phyloP scores from a whole-genome alignment of 345 rosid species.

The Populus pruinosa region DNA sequence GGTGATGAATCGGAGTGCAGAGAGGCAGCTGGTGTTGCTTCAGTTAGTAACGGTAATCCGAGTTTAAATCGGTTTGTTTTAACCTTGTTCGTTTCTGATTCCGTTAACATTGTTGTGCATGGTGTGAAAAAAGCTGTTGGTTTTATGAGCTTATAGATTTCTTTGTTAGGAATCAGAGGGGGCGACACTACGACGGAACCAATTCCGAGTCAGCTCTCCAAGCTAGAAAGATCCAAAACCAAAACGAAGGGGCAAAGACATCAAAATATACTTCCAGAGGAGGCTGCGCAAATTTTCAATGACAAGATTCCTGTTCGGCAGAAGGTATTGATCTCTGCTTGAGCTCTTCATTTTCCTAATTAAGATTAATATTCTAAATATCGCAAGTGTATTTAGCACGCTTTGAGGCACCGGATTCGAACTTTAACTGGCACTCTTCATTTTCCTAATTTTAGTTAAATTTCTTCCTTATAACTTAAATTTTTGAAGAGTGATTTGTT shows the following conservation, averaged over 20 bases:
- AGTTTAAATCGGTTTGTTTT: conserved; percentile 27
- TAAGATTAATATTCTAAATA: neutral
- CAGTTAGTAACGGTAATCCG: conserved; percentile 34
- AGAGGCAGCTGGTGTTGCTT: conserved; percentile 23
- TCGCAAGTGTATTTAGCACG: neutral
- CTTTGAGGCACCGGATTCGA: neutral
- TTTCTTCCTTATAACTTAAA: neutral
- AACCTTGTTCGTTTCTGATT: neutral
- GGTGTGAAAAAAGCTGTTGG: neutral
- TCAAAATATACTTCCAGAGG: conserved; percentile 59
- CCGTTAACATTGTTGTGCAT: neutral
- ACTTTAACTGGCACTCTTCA: neutral
- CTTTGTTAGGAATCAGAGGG: conserved; percentile 38
- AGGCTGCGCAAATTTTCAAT: conserved; percentile 79
- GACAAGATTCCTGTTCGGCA: conserved; percentile 61
- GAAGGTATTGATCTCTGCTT: conserved; percentile 45
- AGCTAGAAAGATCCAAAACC: conserved; percentile 71
- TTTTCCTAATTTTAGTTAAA: neutral
- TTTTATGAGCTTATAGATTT: conserved; percentile 3
- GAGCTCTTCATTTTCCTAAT: neutral
- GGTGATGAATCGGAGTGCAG: conserved; percentile 31
- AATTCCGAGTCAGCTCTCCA: conserved; percentile 37
- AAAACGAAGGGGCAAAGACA: conserved; percentile 66
- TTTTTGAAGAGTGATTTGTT: neutral
- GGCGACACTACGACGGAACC: conserved; percentile 36